Base-by-base conservation (phyloP, 106 monocot species). In the Triglochin maritima region DNA sequence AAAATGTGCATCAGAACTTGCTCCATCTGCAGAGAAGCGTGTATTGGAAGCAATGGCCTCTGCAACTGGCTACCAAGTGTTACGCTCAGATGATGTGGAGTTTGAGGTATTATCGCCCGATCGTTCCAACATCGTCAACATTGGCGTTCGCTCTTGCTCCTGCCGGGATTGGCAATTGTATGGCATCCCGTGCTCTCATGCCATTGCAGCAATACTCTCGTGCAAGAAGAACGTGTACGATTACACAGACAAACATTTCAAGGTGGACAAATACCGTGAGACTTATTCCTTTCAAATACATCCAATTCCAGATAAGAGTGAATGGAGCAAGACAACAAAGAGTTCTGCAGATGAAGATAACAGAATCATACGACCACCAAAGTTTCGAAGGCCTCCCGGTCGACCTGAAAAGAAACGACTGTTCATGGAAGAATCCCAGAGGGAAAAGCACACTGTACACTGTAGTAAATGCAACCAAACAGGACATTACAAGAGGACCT, bases 401-500 rank as follows among this genome's bases (percentile, higher is more conserved):
- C 81, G 84, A 0, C 88, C 88, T 4, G 84, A 79, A 43, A 87
- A 81, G 81, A 88, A 84, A 69, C 70, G 81, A 0, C 6, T 60
- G 7, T 69, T 72, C 65, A 13, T 46, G 7, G 79, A 81, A 50
- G 81, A 81, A 42, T 9, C 60, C 5, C 66, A 55, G 9, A 56
- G 76, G 5, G 84, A 72, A 59, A 88, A 80, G 53, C 88, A 80
- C 60, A 79, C 74, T 2, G 88, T 84, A 51, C 87, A 79, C 57
- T 87, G 87, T 42, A 87, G 88, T 41, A 69, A 79, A 3, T 88
- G 88, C 81, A 84, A 84, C 48, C 88, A 84, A 65, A 82, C 84
- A 4, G 84, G 88, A 46, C 88, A 88, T 49, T 88, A 82, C 70
- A 88, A 84, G 71, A 81, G 84, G 63, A 88, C 88, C 49, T 88